phyloP scores from a whole-genome alignment of 1,139 yeast genomes.

The Hanseniaspora sp. region DNA sequence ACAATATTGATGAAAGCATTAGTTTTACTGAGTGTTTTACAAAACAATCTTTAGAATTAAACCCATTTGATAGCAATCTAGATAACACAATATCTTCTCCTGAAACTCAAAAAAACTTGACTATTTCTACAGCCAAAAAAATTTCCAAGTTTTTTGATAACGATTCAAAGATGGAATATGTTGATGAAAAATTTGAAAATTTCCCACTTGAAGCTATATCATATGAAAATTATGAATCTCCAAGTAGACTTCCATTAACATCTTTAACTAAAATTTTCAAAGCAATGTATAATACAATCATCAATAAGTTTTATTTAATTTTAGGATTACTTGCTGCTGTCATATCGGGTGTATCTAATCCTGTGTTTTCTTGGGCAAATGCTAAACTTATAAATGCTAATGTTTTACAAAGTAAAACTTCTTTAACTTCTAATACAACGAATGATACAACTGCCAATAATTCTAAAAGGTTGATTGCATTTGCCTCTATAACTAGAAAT shows the following conservation, averaged over 20 bases:
- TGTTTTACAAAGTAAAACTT: constrained; percentile 27
- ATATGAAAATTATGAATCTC: constrained; percentile 8
- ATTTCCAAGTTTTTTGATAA: not conserved
- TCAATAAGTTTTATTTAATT: constrained; percentile 32
- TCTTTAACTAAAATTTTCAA: constrained; percentile 2
- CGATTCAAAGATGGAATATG: not conserved
- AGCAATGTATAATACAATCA: constrained; percentile 32
- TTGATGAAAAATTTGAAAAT: not conserved
- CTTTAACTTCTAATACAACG: too few species aligned
- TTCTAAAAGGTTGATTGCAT: not conserved
- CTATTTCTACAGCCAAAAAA: not conserved
- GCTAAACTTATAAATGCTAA: constrained; percentile 55
- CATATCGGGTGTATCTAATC: constrained; percentile 53
- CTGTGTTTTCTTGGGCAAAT: constrained; percentile 67
- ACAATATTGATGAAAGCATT: too few species aligned
- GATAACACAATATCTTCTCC: not conserved
- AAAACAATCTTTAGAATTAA: not conserved
- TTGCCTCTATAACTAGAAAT: not conserved
- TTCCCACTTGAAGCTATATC: not conserved
- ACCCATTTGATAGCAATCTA: not conserved
- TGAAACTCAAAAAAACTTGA: not conserved
- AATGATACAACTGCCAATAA: not conserved
- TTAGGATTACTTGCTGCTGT: constrained; percentile 47
- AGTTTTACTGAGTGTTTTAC: not conserved
- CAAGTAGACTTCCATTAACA: constrained; percentile 11